Evolutionary conservation across 2,329 filamentous ascomycete species (phyloP), one percentile per base, ranked within the genome.

Genomic region (Sporothrix globosa): DNA sequence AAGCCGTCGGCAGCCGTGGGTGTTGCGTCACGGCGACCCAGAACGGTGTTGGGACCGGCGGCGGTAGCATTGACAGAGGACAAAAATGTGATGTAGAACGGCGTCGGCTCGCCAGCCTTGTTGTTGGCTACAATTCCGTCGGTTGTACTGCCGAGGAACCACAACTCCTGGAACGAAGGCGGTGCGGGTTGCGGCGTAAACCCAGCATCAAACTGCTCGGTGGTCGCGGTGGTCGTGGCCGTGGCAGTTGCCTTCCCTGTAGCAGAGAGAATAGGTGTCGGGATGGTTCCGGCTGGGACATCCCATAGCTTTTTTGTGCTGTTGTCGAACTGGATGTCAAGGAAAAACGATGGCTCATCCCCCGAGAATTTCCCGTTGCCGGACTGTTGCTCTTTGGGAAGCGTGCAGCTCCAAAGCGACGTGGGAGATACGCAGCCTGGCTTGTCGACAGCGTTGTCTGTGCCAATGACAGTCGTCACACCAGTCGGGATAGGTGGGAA

Each of bases 401-500:
- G 80, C 13, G 90, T 86, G 78, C 94, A 98, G 77, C 91, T 96
- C 94, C 94, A 98, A 69, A 96, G 79, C 0, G 91, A 92, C 11
- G 88, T 83, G 0, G 91, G 91, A 9, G 84, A 82, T 4, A 94
- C 88, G 75, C 94, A 98, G 7, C 86, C 87, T 27, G 87, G 87
- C 69, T 88, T 85, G n/a, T 87, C 81, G 1, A 85, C 81, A 0
- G 86, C 85, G 66, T 91, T 88, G 74, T 92, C 87, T 0, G 93
- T 88, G 5, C 90, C 91, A 19, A 91, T 87, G 19, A 97, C 86
- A 0, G 92, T 96, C 72, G 92, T 85, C 21, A 95, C 85, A 0
- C 94, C 95, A 0, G 92, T 95, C 1, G 92, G 92, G 76, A 97
- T 92, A 0, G 93, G 91, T 21, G 94, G 94, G 74, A 92, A 97